A percentile compares a stretch with the other conserved stretches of the same genome.
Evolutionary conservation across 2,329 filamentous ascomycete genomes (phyloP).

Genomic region (Diaporthe helianthi): DNA sequence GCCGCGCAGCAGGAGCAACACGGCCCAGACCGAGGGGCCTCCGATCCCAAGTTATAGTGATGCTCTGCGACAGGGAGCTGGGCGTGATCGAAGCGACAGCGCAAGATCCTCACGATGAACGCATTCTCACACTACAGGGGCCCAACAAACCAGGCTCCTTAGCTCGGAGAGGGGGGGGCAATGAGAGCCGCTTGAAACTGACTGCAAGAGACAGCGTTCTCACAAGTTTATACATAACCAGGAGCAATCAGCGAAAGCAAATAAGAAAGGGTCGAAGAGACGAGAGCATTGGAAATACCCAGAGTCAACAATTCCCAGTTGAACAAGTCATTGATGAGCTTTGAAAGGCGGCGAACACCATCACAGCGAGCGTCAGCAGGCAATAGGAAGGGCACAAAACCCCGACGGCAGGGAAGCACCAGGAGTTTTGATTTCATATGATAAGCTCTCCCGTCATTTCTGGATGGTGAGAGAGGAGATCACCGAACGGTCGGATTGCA

Average conservation of each 20-base stretch:
- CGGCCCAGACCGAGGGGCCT: conserved; percentile 51
- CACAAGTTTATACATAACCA: conserved; percentile 1
- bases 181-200: not conserved
- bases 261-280: conserved; percentile 2
- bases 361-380: conserved; percentile 22
- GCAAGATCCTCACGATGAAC: conserved; percentile 39
- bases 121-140: not conserved
- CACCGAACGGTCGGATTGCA: conserved; percentile 12
- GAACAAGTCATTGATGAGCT: conserved; percentile 22
- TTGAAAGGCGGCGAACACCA: conserved; percentile 17
- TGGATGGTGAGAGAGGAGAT: conserved; percentile 19
- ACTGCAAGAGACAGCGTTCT: not conserved
- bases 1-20: conserved; percentile 38
- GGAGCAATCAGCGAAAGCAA: conserved; percentile 11
- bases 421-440: conserved; percentile 18
- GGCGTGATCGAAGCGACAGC: conserved; percentile 54
- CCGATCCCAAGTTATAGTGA: conserved; percentile 87
- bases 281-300: conserved; percentile 28
- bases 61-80: conserved; percentile 65
- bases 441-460: not conserved
- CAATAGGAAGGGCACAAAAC: conserved; percentile 3
- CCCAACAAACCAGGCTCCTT: not conserved
- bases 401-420: conserved; percentile 16
- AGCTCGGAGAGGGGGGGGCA: no score
- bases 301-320: conserved; percentile 20